Conservation (phyloP, 768 basidiomycete genomes). For the Macrolepiota fuliginosa region DNA sequence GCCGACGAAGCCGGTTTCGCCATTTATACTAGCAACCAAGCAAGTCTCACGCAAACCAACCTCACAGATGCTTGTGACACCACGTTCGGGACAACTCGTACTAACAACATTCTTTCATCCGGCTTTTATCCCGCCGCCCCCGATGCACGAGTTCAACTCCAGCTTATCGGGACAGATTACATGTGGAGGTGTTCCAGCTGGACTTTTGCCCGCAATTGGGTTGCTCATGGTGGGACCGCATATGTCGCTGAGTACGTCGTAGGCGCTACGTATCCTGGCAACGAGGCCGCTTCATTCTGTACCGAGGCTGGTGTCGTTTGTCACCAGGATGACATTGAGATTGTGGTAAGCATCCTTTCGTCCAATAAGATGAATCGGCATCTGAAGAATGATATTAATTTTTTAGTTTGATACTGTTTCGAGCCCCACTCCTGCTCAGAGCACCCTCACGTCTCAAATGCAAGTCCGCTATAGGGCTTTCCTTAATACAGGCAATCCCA, state of each 20-base stretch:
- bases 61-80: slow-evolving; percentile 38
- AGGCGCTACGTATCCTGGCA: slow-evolving; percentile 73
- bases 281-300: slow-evolving; percentile 56
- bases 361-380: neutral
- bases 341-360: slow-evolving; percentile 50
- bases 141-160: slow-evolving; percentile 57
- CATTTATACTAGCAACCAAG: slow-evolving; percentile 45
- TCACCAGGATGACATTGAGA: slow-evolving; percentile 81
- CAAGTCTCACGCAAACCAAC: slow-evolving; percentile 31
- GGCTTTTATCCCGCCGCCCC: slow-evolving; percentile 42
- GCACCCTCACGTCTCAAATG: slow-evolving; percentile 60
- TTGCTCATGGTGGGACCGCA: slow-evolving; percentile 58
- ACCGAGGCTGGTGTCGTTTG: slow-evolving; percentile 57
- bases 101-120: slow-evolving; percentile 39
- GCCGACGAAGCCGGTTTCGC: slow-evolving; percentile 68
- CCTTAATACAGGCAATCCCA: slow-evolving; percentile 60
- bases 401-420: slow-evolving; percentile 53
- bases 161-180: slow-evolving; percentile 63
- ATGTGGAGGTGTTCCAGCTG: slow-evolving; percentile 69
- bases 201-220: slow-evolving; percentile 71
- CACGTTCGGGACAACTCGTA: slow-evolving; percentile 47
- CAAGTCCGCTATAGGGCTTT: slow-evolving; percentile 70
- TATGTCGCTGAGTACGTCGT: slow-evolving; percentile 64
- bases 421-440: slow-evolving; percentile 53
- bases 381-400: slow-evolving; percentile 11